Conservation (phyloP, 768 basidiomycete genomes). For the Calocybe indica region DNA sequence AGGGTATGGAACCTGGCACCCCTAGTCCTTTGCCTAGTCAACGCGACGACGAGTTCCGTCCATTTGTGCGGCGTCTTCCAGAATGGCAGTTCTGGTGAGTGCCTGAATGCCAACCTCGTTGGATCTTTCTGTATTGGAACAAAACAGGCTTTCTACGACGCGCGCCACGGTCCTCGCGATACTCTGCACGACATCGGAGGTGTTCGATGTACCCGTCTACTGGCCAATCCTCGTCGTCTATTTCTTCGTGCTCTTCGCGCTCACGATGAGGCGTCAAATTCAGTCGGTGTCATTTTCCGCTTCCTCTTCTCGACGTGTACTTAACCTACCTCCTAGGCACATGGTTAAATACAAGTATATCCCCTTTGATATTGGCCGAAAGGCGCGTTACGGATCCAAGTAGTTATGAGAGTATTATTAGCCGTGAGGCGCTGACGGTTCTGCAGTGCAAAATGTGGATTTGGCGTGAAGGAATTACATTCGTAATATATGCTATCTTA, state of each 20-base stretch:
- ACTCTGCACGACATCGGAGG: slow-evolving; percentile 72
- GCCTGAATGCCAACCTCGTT: background rate
- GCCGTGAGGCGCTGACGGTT: slow-evolving; percentile 1
- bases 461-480: background rate
- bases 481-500: slow-evolving; percentile 4
- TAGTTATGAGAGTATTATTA: slow-evolving; percentile 19
- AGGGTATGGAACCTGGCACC: slow-evolving; percentile 63
- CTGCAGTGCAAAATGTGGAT: background rate
- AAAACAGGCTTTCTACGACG: slow-evolving; percentile 79
- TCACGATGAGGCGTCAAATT: slow-evolving; percentile 96
- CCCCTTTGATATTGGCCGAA: slow-evolving; percentile 93
- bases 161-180: slow-evolving; percentile 82
- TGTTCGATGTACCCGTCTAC: slow-evolving; percentile 96
- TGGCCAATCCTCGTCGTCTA: slow-evolving; percentile 99
- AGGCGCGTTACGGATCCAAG: slow-evolving; percentile 68
- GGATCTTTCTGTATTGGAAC: slow-evolving; percentile 1
- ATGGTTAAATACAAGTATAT: slow-evolving; percentile 99
- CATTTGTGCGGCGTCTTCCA: slow-evolving; percentile 91
- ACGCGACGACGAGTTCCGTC: slow-evolving; percentile 92
- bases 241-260: slow-evolving; percentile 89
- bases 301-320: slow-evolving; percentile 1
- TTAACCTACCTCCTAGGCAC: slow-evolving; percentile 49
- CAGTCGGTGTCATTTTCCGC: slow-evolving; percentile 52
- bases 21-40: slow-evolving; percentile 55
- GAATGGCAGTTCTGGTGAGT: slow-evolving; percentile 95